Base-by-base conservation (phyloP, 495 filamentous ascomycete species). In the Geopyxis carbonaria region DNA sequence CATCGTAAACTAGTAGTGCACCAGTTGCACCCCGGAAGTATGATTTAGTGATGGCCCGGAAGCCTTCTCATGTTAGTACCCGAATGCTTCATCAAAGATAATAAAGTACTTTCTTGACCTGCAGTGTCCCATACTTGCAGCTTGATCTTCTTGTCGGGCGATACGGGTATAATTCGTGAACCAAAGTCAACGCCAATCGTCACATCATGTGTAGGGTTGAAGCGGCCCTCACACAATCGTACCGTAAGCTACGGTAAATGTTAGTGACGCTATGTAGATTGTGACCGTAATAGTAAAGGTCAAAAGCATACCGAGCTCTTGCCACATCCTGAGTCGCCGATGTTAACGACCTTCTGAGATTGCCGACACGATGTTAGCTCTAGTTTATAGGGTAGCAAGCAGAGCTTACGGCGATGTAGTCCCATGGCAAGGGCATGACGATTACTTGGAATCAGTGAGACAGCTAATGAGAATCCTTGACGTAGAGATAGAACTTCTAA, bases 141-240 rank as follows among this genome's bases (percentile, higher is more conserved):
- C 45, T 72, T 72, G 64, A 73, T 73, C 52, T 65, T 64, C 46
- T 64, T 63, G 23, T 87, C 86, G 22, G 82, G 80, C 0, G 86
- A 85, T 38, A 93, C 84, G 40, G 86, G 78, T 22, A 97, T 84
- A 48, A 94, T 84, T 40, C 87, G 75, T 22, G 80, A 87, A 40
- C 86, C 89, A 61, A 97, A 94, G 58, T 97, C 89, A 18, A 97
- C 89, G 41, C 89, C 89, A 50, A 97, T 94, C 20, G 89, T 97
- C 30, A 97, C 89, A 64, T 94, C 84, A 64, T 94, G 89, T 48
- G 83, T 72, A 22, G 79, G 67, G 38, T 78, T 79, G 65, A 95
- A 95, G 50, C 87, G 86, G 40, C 86, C 87, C 69, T 95, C 87
- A 64, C 87, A 95, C 46, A 95, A 78, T 19, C 87, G 82, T 59